Base-by-base conservation (phyloP, 495 filamentous ascomycete genomes). In the Friedmanniomyces endolithicus region DNA sequence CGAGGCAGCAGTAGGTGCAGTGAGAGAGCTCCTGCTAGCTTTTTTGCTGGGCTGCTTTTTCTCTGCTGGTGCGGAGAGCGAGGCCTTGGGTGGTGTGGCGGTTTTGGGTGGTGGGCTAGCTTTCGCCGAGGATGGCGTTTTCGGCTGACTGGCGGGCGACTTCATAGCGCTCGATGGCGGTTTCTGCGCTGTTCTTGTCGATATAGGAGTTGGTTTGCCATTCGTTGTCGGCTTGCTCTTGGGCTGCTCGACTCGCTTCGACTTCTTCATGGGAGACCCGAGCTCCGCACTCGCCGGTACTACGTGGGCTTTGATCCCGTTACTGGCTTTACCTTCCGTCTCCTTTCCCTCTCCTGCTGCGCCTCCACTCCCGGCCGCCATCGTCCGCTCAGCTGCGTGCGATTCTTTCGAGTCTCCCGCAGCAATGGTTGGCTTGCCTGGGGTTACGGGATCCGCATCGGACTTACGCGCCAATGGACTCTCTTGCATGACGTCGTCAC, bases 301-400 rank as follows among this genome's bases (percentile, higher is more conserved):
- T 43, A 50, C 11, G 2, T 51, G 2, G 2, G 14, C 19, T 11
- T n/a, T 12, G 29, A 1, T 43, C 16, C 9, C 16, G 3, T 31
- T n/a, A 6, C 35, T 12, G 8, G n/a, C 1, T 20, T 50, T 25
- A 22, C 11, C 25, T 12, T 34, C 47, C 23, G 16, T 1, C 40
- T 35, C 12, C 17, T 9, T 39, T 31, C 27, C 27, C 41, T 34
- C 16, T 60, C 70, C 29, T 64, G 55, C 27, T n/a, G n/a, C n/a
- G n/a, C 69, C 67, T 29, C 67, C 68, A 23, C 67, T 68, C 17
- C 70, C 64, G 12, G 62, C 59, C 44, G 17, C 57, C 61, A 64
- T 64, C 47, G 68, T 68, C 14, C 64, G 64, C 39, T 72, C 66
- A 19, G 63, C 63, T 6, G 69, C 65, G 52, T 66, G 64, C 65